Base-by-base conservation (phyloP, 176 grass and related monocot species). In the Oryza glaberrima region DNA sequence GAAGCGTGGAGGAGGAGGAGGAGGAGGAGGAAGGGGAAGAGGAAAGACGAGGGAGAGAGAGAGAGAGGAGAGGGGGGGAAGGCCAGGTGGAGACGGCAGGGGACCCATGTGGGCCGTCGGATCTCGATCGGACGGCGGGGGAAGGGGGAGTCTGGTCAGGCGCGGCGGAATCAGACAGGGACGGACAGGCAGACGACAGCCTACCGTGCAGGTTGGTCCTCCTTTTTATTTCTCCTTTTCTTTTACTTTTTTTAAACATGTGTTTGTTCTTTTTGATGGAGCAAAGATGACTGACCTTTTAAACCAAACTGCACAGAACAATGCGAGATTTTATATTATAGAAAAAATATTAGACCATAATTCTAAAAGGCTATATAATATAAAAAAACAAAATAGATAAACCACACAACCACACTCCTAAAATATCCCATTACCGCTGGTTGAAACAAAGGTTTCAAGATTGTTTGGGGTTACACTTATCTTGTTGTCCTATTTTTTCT, bases 101-200 rank as follows among this genome's bases (percentile, higher is more conserved):
- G 22, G 61, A 61, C 73, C 34, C 48, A 64, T 4, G 10, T 2
- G 0, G 0, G n/a, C 77, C 82, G 82, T 89, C 30, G 6, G 82
- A 89, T 89, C 7, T 0, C 2, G 38, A 89, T 89, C 82, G 49
- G 38, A 30, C 81, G 76, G 81, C 2, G 2, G 0, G 0, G 23
- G 20, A 52, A 30, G 43, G 40, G 40, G 7, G 41, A 16, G 56
- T 41, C 61, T 61, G 28, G 71, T 65, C 60, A 3, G 72, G 12
- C 67, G 73, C 72, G 72, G 56, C n/a, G 74, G 86, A 70, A 66
- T 72, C 60, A 63, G 76, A 84, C 47, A 3, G 61, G 73, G 45
- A 41, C 60, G 70, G 69, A 84, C 47, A 3, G 61, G 73, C 64
- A 41, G 75, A 61, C 25, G 30, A 36, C 64, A 41, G 67, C 35